A percentile compares a stretch with the other conserved stretches of the same genome.
phyloP scores from a whole-genome alignment of 2,329 filamentous ascomycete genomes.

The Clarireedia paspali region DNA sequence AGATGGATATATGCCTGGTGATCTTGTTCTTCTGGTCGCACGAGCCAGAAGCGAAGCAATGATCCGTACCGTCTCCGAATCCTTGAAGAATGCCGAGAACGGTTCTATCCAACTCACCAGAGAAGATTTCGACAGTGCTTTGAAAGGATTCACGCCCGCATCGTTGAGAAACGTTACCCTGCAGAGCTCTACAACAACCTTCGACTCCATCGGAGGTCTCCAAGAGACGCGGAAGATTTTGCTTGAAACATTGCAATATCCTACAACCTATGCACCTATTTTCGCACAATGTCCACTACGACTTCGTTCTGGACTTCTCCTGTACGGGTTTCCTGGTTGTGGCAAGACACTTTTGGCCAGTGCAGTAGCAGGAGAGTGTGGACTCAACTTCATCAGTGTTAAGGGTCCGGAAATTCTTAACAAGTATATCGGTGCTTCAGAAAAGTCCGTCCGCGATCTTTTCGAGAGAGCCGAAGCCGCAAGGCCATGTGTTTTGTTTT shows the following conservation, averaged over 20 bases:
- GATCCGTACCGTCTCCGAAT: conserved; percentile 64
- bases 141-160: conserved; percentile 90
- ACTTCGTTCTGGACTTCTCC: conserved; percentile 82
- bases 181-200: conserved; percentile 87
- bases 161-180: conserved; percentile 91
- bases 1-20: conserved; percentile 96
- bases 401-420: conserved; percentile 98
- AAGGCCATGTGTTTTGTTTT: conserved; percentile 90
- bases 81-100: conserved; percentile 36
- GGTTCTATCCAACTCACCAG: conserved; percentile 56
- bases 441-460: conserved; percentile 91
- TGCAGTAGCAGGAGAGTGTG: conserved; percentile 95
- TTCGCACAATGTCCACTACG: conserved; percentile 93
- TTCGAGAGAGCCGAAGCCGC: conserved; percentile 91
- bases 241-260: conserved; percentile 91
- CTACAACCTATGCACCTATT: conserved; percentile 95
- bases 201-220: conserved; percentile 85
- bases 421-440: conserved; percentile 97
- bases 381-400: conserved; percentile 96
- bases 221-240: conserved; percentile 82
- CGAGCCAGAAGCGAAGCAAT: conserved; percentile 87
- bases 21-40: conserved; percentile 77
- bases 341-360: conserved; percentile 94
- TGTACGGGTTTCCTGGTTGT: conserved; percentile 94
- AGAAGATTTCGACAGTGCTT: conserved; percentile 73